These are phyloP conservation scores for Penicillium freii DNA, from an alignment of 2,329 filamentous ascomycete genomes.

Conservation along the genomic window DNA sequence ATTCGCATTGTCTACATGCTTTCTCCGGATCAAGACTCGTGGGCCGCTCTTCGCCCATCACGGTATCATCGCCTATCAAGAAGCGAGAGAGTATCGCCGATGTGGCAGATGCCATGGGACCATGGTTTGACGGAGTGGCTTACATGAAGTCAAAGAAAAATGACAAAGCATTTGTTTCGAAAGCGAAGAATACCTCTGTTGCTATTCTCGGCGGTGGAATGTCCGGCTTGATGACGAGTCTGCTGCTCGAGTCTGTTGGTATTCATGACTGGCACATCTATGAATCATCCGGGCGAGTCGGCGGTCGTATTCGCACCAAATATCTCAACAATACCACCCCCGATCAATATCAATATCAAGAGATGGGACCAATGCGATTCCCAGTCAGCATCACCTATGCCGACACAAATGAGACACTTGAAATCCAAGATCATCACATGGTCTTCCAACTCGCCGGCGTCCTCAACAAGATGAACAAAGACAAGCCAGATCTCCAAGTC, in stretches of 20 bases:
- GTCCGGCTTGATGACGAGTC: constrained; percentile 38
- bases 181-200: constrained; percentile 34
- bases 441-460: constrained; percentile 44
- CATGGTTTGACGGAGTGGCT: constrained; percentile 44
- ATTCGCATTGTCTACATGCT: constrained; percentile 37
- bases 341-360: constrained; percentile 39
- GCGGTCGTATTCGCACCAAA: constrained; percentile 46
- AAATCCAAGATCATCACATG: constrained; percentile 46
- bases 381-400: constrained; percentile 43
- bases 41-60: constrained; percentile 25
- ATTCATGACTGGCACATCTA: constrained; percentile 48
- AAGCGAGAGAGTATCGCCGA: constrained; percentile 32
- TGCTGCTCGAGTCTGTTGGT: constrained; percentile 46
- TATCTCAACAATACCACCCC: constrained; percentile 43
- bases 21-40: constrained; percentile 27
- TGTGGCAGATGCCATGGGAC: constrained; percentile 38
- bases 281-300: constrained; percentile 44
- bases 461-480: constrained; percentile 43
- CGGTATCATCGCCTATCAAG: constrained; percentile 13
- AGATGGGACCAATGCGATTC: constrained; percentile 50
- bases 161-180: constrained; percentile 22
- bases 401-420: constrained; percentile 43
- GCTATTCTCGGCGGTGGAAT: constrained; percentile 43
- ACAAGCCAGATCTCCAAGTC: constrained; percentile 37
- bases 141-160: constrained; percentile 36